A percentile compares a stretch with the other conserved stretches of the same genome.
Evolutionary conservation across 2,329 filamentous ascomycete genomes (phyloP).

Genomic region (Thelonectria blattea): DNA sequence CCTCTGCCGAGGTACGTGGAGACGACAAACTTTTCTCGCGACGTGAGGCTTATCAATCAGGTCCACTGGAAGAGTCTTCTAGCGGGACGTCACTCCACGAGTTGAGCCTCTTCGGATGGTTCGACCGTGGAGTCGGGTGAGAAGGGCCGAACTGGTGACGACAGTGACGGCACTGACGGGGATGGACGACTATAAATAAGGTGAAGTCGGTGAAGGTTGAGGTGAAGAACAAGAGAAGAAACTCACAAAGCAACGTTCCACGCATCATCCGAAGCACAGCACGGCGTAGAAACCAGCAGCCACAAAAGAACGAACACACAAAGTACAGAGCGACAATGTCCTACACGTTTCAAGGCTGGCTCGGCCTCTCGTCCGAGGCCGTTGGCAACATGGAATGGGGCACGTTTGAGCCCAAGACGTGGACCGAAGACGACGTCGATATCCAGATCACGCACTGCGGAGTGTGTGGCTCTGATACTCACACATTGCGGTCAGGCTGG

Average conservation of each 20-base stretch:
- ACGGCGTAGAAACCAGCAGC: background rate
- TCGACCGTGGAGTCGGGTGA: conserved; percentile 7
- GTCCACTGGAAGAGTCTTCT: background rate
- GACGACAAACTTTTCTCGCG: no score
- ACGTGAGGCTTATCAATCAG: background rate
- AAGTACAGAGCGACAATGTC: background rate
- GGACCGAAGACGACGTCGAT: conserved; percentile 70
- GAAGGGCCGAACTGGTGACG: background rate
- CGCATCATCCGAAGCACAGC: no score
- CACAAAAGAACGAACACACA: background rate
- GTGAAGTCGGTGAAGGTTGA: no score
- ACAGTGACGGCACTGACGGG: no score
- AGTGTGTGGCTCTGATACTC: conserved; percentile 67
- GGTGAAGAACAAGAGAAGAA: no score
- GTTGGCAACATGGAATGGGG: conserved; percentile 61
- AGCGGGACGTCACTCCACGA: background rate
- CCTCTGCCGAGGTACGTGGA: no score
- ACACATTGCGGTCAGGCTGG: conserved; percentile 64
- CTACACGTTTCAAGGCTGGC: conserved; percentile 46
- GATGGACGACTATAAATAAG: no score
- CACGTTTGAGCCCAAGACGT: conserved; percentile 66
- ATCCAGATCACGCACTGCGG: conserved; percentile 70
- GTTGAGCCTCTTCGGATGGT: conserved; percentile 26
- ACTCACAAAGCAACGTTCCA: no score
- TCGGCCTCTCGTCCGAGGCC: conserved; percentile 50